Conservation (phyloP, 2,329 filamentous ascomycete species). For the Chaetothyriales sp. region DNA sequence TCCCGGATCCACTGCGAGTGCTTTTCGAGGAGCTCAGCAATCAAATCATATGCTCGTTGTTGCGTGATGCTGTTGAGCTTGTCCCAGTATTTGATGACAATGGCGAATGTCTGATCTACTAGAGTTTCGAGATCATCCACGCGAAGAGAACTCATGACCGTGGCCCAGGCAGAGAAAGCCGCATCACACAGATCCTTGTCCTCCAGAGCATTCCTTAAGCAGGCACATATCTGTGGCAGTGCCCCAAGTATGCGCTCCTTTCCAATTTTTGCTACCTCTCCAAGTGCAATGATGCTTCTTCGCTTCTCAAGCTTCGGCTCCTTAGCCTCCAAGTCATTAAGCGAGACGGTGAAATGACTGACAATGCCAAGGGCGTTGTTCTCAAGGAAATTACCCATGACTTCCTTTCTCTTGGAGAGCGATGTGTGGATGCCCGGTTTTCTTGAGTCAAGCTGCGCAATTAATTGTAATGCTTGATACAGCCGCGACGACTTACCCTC, state of each 20-base stretch:
- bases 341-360: conserved; percentile 59
- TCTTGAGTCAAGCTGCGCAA: conserved; percentile 36
- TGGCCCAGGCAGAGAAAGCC: conserved; percentile 71
- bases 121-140: conserved; percentile 65
- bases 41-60: conserved; percentile 43
- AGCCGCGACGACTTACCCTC: conserved; percentile 40
- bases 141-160: conserved; percentile 59
- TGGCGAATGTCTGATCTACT: conserved; percentile 76
- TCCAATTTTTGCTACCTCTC: conserved; percentile 70
- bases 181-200: conserved; percentile 58
- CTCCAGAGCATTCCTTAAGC: conserved; percentile 67
- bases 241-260: conserved; percentile 60
- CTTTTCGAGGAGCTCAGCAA: conserved; percentile 50
- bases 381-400: conserved; percentile 62
- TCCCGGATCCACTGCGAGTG: conserved; percentile 47
- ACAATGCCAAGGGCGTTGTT: conserved; percentile 76
- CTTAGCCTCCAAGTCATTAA: conserved; percentile 52
- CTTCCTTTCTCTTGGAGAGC: conserved; percentile 36
- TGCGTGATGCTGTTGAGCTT: conserved; percentile 48
- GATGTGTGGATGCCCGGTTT: conserved; percentile 30
- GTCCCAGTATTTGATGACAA: conserved; percentile 69
- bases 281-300: conserved; percentile 65
- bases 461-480: conserved; percentile 36
- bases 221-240: conserved; percentile 81
- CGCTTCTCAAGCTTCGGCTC: conserved; percentile 53